These are phyloP conservation scores for Fusarium brachygibbosum DNA, from an alignment of 2,329 filamentous ascomycete genomes.

Conservation along the genomic window DNA sequence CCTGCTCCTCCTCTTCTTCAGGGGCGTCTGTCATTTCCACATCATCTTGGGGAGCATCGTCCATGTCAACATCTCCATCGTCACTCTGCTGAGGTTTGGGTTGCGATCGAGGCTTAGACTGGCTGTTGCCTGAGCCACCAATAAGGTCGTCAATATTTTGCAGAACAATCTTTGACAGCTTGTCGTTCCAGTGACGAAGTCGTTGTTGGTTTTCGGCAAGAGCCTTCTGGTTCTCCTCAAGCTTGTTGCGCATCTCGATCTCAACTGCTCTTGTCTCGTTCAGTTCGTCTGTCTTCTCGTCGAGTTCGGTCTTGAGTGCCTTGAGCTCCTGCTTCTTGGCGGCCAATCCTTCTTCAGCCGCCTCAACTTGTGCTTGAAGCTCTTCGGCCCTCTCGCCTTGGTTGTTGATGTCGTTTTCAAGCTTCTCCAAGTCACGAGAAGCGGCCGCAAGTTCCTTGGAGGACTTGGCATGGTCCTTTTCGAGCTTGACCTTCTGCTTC, in stretches of 20 bases:
- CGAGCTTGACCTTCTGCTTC: conserved; percentile 89
- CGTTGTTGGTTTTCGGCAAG: conserved; percentile 88
- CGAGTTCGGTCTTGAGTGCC: conserved; percentile 84
- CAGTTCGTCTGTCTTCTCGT: conserved; percentile 85
- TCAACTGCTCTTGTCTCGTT: conserved; percentile 91
- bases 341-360: conserved; percentile 83
- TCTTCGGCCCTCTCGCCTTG: conserved; percentile 82
- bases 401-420: conserved; percentile 82
- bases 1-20: conserved; percentile 50
- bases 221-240: conserved; percentile 95
- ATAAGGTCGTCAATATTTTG: conserved; percentile 83
- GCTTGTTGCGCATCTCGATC: conserved; percentile 98
- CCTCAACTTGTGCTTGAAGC: conserved; percentile 79
- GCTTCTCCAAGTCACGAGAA: conserved; percentile 77
- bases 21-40: conserved; percentile 51
- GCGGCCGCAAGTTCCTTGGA: conserved; percentile 82
- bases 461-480: conserved; percentile 84
- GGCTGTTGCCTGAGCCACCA: conserved; percentile 53
- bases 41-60: conserved; percentile 49
- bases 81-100: conserved; percentile 43
- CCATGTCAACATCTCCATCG: conserved; percentile 54
- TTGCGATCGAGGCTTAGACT: conserved; percentile 47
- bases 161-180: conserved; percentile 84
- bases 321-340: conserved; percentile 85
- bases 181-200: conserved; percentile 88